These are phyloP conservation scores for Filobasidium wieringae DNA, from an alignment of 768 basidiomycete genomes.

Conservation along the genomic window DNA sequence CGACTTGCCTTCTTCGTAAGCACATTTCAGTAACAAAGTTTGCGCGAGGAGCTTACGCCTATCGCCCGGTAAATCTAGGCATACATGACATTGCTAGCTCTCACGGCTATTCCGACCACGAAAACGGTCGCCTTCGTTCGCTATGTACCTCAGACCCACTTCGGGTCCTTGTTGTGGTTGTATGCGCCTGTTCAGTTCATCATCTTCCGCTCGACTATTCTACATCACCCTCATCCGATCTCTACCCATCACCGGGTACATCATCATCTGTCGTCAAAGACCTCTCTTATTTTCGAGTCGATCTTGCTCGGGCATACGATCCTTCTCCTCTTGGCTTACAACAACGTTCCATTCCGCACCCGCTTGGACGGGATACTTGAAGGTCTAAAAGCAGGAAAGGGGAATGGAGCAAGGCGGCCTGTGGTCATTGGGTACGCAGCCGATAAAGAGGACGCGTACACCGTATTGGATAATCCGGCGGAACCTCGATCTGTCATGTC, in stretches of 20 bases:
- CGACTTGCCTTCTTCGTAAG: constrained; percentile 4
- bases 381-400: constrained; percentile 14
- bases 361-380: constrained; percentile 22
- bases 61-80: not conserved
- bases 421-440: constrained; percentile 21
- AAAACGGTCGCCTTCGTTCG: not conserved
- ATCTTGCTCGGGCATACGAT: constrained; percentile 17
- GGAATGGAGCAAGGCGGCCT: constrained; percentile 25
- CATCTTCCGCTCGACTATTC: constrained; percentile 21
- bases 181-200: constrained; percentile 3
- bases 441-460: constrained; percentile 3
- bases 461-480: constrained; percentile 19
- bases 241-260: constrained; percentile 2
- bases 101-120: not conserved
- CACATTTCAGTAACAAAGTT: not conserved
- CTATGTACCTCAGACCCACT: not conserved
- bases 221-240: constrained; percentile 15
- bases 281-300: constrained; percentile 12
- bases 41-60: not conserved
- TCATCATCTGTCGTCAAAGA: not conserved
- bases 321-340: constrained; percentile 22
- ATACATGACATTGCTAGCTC: constrained; percentile 7
- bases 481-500: constrained; percentile 32
- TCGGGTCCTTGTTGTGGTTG: constrained; percentile 5
- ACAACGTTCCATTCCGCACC: constrained; percentile 27